Percentiles rank a stretch among this genome's conserved stretches.
Conservation (phyloP, 2,329 filamentous ascomycete genomes). For the Curvularia hawaiiensis region DNA sequence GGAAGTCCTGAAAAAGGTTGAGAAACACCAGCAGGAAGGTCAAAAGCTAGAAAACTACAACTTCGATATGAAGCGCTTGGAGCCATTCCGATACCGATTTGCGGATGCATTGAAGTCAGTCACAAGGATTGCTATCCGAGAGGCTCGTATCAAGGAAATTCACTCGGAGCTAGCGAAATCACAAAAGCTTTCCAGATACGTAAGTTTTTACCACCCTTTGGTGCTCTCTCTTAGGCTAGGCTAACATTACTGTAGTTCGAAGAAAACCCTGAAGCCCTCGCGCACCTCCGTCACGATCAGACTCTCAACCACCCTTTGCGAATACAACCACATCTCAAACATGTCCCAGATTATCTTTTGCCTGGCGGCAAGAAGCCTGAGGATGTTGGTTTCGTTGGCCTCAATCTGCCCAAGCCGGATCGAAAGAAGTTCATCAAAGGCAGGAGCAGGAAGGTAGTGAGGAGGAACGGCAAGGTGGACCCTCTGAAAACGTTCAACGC, state of each 20-base stretch:
- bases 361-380: constrained; percentile 73
- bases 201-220: constrained; percentile 12
- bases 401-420: constrained; percentile 53
- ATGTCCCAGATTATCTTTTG: constrained; percentile 87
- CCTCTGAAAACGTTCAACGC: constrained; percentile 86
- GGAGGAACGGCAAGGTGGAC: constrained; percentile 72
- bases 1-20: constrained; percentile 78
- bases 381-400: constrained; percentile 77
- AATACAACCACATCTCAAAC: constrained; percentile 83
- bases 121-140: constrained; percentile 85
- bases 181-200: constrained; percentile 70
- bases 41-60: constrained; percentile 87
- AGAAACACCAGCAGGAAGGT: constrained; percentile 79
- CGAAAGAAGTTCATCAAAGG: constrained; percentile 49
- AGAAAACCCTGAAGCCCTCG: constrained; percentile 89
- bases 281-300: constrained; percentile 86
- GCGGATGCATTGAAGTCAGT: constrained; percentile 89
- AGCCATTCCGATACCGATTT: constrained; percentile 87
- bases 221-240: neutral
- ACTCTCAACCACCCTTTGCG: constrained; percentile 78
- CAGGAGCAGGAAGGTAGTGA: constrained; percentile 58
- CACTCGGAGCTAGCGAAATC: constrained; percentile 89
- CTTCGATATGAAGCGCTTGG: constrained; percentile 93
- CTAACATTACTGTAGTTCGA: constrained; percentile 72
- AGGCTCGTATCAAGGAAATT: constrained; percentile 86